Conservation (phyloP, 2,329 filamentous ascomycete genomes). For the Dissoconium aciculare region DNA sequence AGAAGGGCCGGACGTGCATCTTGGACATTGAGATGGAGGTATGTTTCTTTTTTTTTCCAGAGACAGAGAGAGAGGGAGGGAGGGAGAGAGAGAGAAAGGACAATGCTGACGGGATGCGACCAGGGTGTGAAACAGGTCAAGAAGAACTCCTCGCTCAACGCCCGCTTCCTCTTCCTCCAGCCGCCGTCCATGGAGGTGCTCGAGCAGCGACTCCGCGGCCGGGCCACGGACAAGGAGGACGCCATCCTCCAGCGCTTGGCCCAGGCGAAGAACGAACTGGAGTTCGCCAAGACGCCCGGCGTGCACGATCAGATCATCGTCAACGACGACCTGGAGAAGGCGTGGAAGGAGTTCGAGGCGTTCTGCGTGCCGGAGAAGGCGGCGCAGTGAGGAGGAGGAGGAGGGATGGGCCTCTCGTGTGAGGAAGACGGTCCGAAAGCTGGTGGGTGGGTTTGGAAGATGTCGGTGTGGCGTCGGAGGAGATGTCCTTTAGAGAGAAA, state of each 20-base stretch:
- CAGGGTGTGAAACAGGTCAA: conserved; percentile 87
- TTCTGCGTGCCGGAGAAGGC: conserved; percentile 19
- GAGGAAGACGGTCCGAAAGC: no score
- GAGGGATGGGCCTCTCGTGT: no score
- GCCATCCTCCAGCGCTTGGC: conserved; percentile 52
- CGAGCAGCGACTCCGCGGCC: conserved; percentile 56
- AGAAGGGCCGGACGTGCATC: conserved; percentile 58
- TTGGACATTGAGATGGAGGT: conserved; percentile 97
- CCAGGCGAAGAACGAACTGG: conserved; percentile 61
- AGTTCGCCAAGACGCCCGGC: conserved; percentile 52
- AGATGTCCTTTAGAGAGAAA: no score
- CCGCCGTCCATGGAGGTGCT: conserved; percentile 63
- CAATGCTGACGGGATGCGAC: no score
- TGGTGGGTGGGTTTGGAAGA: no score
- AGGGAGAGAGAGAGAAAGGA: not conserved
- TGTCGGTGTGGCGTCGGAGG: no score
- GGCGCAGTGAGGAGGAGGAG: not conserved
- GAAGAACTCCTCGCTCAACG: conserved; percentile 49
- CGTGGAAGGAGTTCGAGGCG: conserved; percentile 35
- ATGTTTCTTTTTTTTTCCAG: conserved; percentile 11
- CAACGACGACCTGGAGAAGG: conserved; percentile 48
- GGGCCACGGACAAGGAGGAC: conserved; percentile 66
- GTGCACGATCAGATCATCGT: conserved; percentile 51
- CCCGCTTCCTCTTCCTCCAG: conserved; percentile 71
- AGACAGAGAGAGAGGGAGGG: not conserved